A percentile compares a stretch with the other conserved stretches of the same genome.
These are phyloP conservation scores for Suillus subalutaceus DNA, from an alignment of 768 basidiomycete species.

Conservation along the genomic window DNA sequence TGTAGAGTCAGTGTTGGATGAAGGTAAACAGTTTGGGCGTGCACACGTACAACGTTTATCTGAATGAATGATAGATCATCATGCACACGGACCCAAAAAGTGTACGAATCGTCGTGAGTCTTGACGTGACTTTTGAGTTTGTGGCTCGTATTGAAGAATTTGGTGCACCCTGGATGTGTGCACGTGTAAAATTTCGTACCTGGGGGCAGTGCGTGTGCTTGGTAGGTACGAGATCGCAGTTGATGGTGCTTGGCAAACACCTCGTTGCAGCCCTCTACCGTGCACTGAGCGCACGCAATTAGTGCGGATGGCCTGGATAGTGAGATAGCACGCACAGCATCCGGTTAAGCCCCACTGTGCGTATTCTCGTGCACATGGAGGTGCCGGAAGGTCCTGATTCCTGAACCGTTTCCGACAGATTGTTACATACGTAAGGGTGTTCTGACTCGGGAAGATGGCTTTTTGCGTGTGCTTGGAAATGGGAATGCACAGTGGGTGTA, in stretches of 20 bases:
- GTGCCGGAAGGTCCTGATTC: slow-evolving; percentile 88
- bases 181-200: slow-evolving; percentile 88
- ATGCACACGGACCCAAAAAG: not conserved
- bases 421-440: slow-evolving; percentile 63
- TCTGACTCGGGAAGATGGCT: slow-evolving; percentile 33
- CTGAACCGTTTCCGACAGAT: slow-evolving; percentile 72
- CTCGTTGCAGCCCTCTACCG: slow-evolving; percentile 59
- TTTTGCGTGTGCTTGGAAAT: too few species aligned
- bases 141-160: slow-evolving; percentile 80
- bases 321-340: slow-evolving; percentile 33
- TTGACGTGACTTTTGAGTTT: slow-evolving; percentile 80
- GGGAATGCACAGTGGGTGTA: too few species aligned
- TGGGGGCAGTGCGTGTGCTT: slow-evolving; percentile 63
- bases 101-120: slow-evolving; percentile 74
- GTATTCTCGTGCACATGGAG: slow-evolving; percentile 70
- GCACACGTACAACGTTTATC: slow-evolving; percentile 87
- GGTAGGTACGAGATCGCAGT: slow-evolving; percentile 73
- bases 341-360: slow-evolving; percentile 75
- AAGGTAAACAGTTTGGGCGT: slow-evolving; percentile 56
- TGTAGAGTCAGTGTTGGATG: slow-evolving; percentile 35
- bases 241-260: slow-evolving; percentile 84
- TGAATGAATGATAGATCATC: slow-evolving; percentile 29
- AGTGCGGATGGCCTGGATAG: not conserved
- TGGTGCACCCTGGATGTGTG: slow-evolving; percentile 70
- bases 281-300: slow-evolving; percentile 55